Conservation (phyloP, 306 rosid species). For the Neltuma alba region DNA sequence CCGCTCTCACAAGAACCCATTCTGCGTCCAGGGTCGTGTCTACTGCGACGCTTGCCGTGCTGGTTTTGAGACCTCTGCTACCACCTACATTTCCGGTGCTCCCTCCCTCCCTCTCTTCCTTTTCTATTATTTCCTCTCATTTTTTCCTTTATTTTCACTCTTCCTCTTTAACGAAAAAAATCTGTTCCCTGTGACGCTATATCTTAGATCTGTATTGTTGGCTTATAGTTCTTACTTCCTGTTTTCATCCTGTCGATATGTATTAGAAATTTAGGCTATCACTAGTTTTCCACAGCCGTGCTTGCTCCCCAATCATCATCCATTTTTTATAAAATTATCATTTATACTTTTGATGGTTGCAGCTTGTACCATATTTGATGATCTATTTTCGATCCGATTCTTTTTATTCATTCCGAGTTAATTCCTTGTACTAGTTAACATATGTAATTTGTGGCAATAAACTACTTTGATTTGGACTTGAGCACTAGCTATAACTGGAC, state of each 20-base stretch:
- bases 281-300: background rate
- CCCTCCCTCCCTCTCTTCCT: background rate
- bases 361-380: background rate
- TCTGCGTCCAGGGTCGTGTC: slow-evolving; percentile 62
- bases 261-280: background rate
- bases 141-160: background rate
- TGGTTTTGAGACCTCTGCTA: slow-evolving; percentile 83
- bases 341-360: background rate
- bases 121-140: background rate
- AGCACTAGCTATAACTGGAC: background rate
- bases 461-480: background rate
- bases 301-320: background rate
- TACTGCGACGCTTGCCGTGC: slow-evolving; percentile 86
- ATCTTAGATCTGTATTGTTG: background rate
- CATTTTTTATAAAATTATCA: background rate
- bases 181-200: background rate
- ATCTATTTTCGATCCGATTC: background rate
- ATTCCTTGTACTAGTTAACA: background rate
- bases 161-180: background rate
- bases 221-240: background rate
- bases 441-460: background rate
- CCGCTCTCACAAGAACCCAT: slow-evolving; percentile 61
- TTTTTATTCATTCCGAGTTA: background rate
- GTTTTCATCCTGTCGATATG: background rate
- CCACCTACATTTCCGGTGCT: slow-evolving; percentile 72